phyloP scores from a whole-genome alignment of 768 basidiomycete genomes.

The Clitopilus hobsonii region DNA sequence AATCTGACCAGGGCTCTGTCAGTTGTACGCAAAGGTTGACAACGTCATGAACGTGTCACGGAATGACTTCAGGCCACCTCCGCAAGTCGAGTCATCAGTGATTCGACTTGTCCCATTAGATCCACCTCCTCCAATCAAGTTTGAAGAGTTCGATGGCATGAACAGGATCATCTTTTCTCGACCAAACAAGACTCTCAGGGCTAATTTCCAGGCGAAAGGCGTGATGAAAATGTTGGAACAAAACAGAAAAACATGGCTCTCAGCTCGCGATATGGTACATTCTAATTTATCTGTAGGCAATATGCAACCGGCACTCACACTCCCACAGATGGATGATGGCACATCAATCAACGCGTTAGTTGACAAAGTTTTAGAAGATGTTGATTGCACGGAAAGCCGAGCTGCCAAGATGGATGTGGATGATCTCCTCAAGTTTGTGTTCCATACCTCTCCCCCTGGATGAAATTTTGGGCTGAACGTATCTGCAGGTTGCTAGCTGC shows the following conservation, averaged over 20 bases:
- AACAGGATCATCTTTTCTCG: conserved; percentile 86
- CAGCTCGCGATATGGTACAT: conserved; percentile 62
- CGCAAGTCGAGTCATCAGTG: conserved; percentile 90
- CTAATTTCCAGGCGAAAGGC: conserved; percentile 90
- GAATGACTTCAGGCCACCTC: conserved; percentile 95
- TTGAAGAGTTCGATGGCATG: conserved; percentile 97
- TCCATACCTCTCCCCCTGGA: not conserved
- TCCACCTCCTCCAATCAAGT: conserved; percentile 92
- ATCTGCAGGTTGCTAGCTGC: conserved; percentile 57
- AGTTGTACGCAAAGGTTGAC: conserved; percentile 92
- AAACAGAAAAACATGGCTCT: conserved; percentile 91
- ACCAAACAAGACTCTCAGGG: conserved; percentile 86
- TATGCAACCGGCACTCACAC: not conserved
- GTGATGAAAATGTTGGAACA: conserved; percentile 92
- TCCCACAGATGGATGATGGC: conserved; percentile 61
- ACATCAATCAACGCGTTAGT: conserved; percentile 66
- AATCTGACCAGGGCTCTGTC: not conserved
- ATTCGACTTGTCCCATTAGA: conserved; percentile 88
- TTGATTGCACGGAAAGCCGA: conserved; percentile 69
- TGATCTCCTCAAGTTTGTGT: conserved; percentile 80
- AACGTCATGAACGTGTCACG: conserved; percentile 95
- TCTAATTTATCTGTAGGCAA: not conserved
- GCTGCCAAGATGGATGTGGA: conserved; percentile 94
- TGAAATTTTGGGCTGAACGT: conserved; percentile 3
- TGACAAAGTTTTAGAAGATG: conserved; percentile 67